Conservation (phyloP, 2,329 filamentous ascomycete genomes). For the Penicillium sp. region DNA sequence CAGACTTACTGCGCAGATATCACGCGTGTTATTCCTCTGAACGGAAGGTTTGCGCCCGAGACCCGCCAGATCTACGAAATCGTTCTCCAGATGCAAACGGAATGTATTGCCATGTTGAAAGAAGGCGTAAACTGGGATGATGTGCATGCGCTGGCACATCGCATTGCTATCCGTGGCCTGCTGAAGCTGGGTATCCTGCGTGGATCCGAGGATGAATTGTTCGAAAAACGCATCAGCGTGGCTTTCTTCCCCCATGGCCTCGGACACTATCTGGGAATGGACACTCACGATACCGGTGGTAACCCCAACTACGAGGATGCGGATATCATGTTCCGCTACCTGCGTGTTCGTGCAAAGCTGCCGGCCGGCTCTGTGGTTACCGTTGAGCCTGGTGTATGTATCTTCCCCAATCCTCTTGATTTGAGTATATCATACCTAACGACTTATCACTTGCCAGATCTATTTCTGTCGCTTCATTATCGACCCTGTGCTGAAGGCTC, state of each 20-base stretch:
- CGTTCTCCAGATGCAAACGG: slow-evolving; percentile 75
- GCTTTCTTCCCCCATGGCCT: slow-evolving; percentile 91
- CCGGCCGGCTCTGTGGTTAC: slow-evolving; percentile 82
- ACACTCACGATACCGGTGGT: slow-evolving; percentile 83
- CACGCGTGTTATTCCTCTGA: slow-evolving; percentile 79
- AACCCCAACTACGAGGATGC: slow-evolving; percentile 73
- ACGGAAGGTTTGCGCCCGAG: slow-evolving; percentile 65
- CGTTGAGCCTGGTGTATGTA: slow-evolving; percentile 82
- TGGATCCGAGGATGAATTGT: slow-evolving; percentile 65
- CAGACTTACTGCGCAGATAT: slow-evolving; percentile 84
- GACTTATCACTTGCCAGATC: slow-evolving; percentile 47
- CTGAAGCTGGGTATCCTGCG: slow-evolving; percentile 66
- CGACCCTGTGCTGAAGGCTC: slow-evolving; percentile 69
- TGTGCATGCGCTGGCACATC: slow-evolving; percentile 68
- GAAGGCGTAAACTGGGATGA: slow-evolving; percentile 68
- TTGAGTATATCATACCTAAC: neutral
- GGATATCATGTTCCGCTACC: slow-evolving; percentile 81
- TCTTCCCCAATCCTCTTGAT: neutral
- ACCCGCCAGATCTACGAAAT: slow-evolving; percentile 70
- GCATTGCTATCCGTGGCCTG: slow-evolving; percentile 68
- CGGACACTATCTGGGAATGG: slow-evolving; percentile 87
- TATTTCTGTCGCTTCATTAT: slow-evolving; percentile 94
- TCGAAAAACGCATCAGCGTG: slow-evolving; percentile 72
- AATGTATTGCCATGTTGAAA: slow-evolving; percentile 64
- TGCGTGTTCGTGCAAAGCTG: slow-evolving; percentile 71